Evolutionary conservation across 83 land plant genomes (phyloP), one percentile per base, ranked within the genome.

Genomic region (Picea abies): DNA sequence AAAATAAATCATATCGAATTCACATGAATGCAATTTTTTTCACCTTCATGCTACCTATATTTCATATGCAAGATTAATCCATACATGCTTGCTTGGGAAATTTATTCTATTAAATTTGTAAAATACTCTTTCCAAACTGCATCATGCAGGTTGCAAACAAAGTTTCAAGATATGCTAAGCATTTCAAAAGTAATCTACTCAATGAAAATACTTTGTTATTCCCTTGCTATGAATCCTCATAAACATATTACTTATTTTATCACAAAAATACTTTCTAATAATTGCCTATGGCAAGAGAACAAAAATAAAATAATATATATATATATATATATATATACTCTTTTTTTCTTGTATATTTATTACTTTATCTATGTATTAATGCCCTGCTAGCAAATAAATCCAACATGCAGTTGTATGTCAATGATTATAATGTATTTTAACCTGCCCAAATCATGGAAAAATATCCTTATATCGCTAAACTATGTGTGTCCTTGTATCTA

Each of bases 401-500:
- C 29, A 26, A 26, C 29, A 26, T 26, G 29, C 29, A 26, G 29
- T 26, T 26, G 29, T 26, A 26, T 26, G 29, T 26, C 29, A 26
- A 26, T 26, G 29, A 26, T 26, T 26, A 26, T 26, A 0, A 26
- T 26, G 29, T 26, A 26, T 26, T 26, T 26, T 91, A 47, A 86
- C 60, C 82, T 90, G 88, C 75, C 44, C 16, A 22, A 89, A 56
- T n/a, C 49, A 60, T 7, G 56, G 66, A 69, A 84, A 82, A 35
- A 49, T 71, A 52, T 52, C 85, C 81, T 84, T 72, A n/a, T 84
- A 52, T 71, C 62, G 83, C 69, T 61, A 93, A 86, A 41, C 87
- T 91, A 20, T 64, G 60, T 52, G 89, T 92, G 89, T 91, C 82
- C n/a, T 39, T 77, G 90, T 90, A 93, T 56, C 98, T 88, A 82